Evolutionary conservation across 768 basidiomycete species (phyloP), one percentile per base, ranked within the genome.

Genomic region (Boletus sp.): DNA sequence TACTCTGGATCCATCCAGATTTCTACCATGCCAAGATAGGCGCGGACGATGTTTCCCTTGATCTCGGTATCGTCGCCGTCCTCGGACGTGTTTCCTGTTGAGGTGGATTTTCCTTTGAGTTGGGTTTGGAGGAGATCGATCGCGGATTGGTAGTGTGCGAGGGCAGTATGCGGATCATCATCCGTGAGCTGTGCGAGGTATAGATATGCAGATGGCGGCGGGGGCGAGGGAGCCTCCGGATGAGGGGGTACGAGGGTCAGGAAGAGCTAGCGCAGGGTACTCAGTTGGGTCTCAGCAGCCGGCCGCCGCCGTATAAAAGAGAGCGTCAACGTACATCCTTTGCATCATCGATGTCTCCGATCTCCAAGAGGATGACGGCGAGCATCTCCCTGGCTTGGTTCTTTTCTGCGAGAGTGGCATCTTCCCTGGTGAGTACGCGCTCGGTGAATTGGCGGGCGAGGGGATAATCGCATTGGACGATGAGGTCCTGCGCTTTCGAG

Each of bases 1-100:
- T 87, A 86, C 2, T 80, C 79, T 30, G 88, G 88, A 63, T 94
- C 90, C 93, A 97, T 96, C 93, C 93, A 97, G 15, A 95, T 89
- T 67, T 96, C 94, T 25, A 95, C 87, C 80, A 94, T 93, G 8
- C 88, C 88, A 30, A 93, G 79, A 21, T 94, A 78, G 8, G 90
- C 91, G 38, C 87, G 78, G 11, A 93, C 85, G 52, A 87, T 84
- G 64, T 83, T 90, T 32, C 71, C 79, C 64, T 77, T 84, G 45
- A 84, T 68, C 60, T 90, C 86, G 3, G 75, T 67, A 50, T 64
- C 69, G n/a, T 64, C 69, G 8, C 61, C 60, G 5, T 65, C 65
- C 47, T 70, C 76, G 54, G 66, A 72, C 7, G 61, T 40, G 17
- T 61, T 71, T 15, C 72, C 70, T 5, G 69, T 71, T 29, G 72